phyloP scores from a whole-genome alignment of 2,329 filamentous ascomycete genomes.

The Paramyrothecium roridum region DNA sequence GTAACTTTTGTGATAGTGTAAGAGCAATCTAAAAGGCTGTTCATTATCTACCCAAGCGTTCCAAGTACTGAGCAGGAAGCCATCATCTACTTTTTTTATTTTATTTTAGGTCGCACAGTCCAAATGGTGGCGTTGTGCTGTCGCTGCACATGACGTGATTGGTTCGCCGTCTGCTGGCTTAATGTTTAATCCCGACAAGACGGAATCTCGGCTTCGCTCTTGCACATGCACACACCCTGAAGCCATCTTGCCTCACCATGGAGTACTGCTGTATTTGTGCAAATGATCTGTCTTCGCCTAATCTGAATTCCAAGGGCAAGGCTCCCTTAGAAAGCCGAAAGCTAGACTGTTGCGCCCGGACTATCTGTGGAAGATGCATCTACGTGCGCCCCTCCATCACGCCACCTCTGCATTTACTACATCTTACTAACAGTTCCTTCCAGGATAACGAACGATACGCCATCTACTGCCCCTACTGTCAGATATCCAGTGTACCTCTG shows the following conservation, averaged over 20 bases:
- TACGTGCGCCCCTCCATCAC: conserved; percentile 39
- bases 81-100: no score
- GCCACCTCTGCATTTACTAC: conserved; percentile 1
- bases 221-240: not conserved
- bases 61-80: no score
- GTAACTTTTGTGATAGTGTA: no score
- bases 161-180: conserved; percentile 5
- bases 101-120: no score
- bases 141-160: conserved; percentile 19
- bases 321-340: conserved; percentile 55
- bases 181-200: no score
- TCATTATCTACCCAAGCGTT: no score
- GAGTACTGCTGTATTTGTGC: conserved; percentile 70
- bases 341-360: conserved; percentile 65
- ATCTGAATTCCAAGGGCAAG: conserved; percentile 57
- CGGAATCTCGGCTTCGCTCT: not conserved
- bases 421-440: conserved; percentile 7
- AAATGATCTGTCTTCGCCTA: conserved; percentile 52
- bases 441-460: conserved; percentile 66
- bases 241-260: conserved; percentile 16
- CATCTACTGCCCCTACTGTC: conserved; percentile 70
- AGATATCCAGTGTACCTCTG: conserved; percentile 61
- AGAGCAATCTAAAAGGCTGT: no score
- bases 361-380: conserved; percentile 71
- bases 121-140: not conserved